These are phyloP conservation scores for Uromyces viciae-fabae DNA, from an alignment of 1,284 basidiomycete species.

Conservation along the genomic window DNA sequence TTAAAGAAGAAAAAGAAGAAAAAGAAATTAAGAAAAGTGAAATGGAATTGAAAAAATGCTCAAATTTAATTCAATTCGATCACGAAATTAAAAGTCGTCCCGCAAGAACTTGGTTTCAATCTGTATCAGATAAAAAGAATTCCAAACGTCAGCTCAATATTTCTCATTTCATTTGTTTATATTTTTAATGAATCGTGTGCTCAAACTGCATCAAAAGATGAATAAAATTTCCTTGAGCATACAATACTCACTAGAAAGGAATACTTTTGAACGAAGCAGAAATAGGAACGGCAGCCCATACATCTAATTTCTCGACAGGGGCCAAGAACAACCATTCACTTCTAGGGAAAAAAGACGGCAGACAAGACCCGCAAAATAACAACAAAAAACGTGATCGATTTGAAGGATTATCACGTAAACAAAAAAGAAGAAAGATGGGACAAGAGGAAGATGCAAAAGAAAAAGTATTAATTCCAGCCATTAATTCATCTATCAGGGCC, in stretches of 20 bases:
- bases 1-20: constrained; percentile 93
- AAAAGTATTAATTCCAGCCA: background rate
- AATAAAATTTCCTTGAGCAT: background rate
- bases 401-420: constrained; percentile 38
- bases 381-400: constrained; percentile 33
- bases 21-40: constrained; percentile 87
- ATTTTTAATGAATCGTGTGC: background rate
- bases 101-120: constrained; percentile 97
- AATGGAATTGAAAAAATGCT: constrained; percentile 91
- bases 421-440: constrained; percentile 41
- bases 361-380: no score
- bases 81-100: constrained; percentile 92
- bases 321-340: background rate
- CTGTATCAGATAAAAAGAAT: constrained; percentile 72
- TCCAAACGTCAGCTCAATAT: constrained; percentile 65
- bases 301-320: constrained; percentile 29
- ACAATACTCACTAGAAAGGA: no score
- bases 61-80: constrained; percentile 91
- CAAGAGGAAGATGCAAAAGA: constrained; percentile 39
- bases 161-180: background rate
- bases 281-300: constrained; percentile 41
- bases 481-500: constrained; percentile 36
- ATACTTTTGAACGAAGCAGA: constrained; percentile 11
- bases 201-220: no score
- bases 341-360: background rate